A percentile compares a stretch with the other conserved stretches of the same genome.
Conservation (phyloP, 257 asterid species). For the Fraxinus excelsior region DNA sequence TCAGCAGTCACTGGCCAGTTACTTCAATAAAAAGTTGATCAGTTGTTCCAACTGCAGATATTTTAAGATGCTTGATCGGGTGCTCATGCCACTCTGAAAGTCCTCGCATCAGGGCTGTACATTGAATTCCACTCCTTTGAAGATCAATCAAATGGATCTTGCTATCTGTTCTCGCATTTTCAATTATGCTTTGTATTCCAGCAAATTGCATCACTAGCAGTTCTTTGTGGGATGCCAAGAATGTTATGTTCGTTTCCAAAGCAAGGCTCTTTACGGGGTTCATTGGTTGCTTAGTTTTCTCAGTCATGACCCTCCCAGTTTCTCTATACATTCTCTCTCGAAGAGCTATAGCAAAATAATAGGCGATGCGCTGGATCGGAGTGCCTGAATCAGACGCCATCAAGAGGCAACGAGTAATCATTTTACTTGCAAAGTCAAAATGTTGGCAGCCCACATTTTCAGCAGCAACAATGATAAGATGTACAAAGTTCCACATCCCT, state of each 20-base stretch:
- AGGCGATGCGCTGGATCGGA: too few relatives aligned
- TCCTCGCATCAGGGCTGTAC: slow-evolving; percentile 69
- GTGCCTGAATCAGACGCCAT: too few relatives aligned
- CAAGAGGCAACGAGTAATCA: too few relatives aligned
- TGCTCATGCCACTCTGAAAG: slow-evolving; percentile 34
- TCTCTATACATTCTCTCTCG: too few relatives aligned
- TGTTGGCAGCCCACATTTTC: slow-evolving; percentile 43
- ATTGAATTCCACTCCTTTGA: slow-evolving; percentile 66
- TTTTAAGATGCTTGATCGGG: slow-evolving; percentile 35
- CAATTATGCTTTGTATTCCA: slow-evolving; percentile 55
- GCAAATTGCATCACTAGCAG: slow-evolving; percentile 64
- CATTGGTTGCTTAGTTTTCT: slow-evolving; percentile 18
- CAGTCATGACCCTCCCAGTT: too few relatives aligned
- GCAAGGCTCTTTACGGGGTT: slow-evolving; percentile 25
- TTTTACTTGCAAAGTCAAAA: slow-evolving; percentile 40
- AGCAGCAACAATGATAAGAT: slow-evolving; percentile 52
- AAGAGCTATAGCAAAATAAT: too few relatives aligned
- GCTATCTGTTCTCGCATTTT: slow-evolving; percentile 32
- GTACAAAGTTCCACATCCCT: slow-evolving; percentile 53
- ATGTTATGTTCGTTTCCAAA: slow-evolving; percentile 44
- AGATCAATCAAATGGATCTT: slow-evolving; percentile 69
- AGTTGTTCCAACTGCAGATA: slow-evolving; percentile 51
- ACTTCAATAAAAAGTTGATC: slow-evolving; percentile 39
- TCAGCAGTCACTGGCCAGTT: slow-evolving; percentile 45
- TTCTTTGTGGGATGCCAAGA: slow-evolving; percentile 49